Evolutionary conservation across 495 filamentous ascomycete species (phyloP), one percentile per base, ranked within the genome.

Genomic region (Staphylotrichum tortipilum): DNA sequence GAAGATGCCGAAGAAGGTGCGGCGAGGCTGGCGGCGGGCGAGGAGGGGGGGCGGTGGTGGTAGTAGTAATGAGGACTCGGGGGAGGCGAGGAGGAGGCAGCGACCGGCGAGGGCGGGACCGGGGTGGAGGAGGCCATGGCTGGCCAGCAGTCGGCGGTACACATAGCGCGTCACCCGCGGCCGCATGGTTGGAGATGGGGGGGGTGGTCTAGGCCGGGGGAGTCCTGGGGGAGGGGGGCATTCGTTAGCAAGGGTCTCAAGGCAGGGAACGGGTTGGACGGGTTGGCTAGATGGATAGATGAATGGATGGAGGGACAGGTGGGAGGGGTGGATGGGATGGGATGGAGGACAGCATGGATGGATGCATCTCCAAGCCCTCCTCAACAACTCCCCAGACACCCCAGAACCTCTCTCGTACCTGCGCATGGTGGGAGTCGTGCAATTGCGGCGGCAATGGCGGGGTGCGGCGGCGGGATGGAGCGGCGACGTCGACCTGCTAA

Each of bases 81-180:
- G 54, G 49, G 52, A 43, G 19, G 31, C 10, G 35, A 53, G 21
- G 50, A 50, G 29, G 42, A 55, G 49, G 26, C 44, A 60, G 47
- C 46, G 44, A 35, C 40, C 36, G 30, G 44, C 15, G 23, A 49
- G 51, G 40, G 46, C 50, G 48, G 53, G 53, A 67, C 50, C 54
- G 22, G 60, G 61, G 54, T 26, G 73, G 53, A 58, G 82, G 48
- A 52, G 65, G 47, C 80, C 77, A 60, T 83, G 74, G 66, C 80
- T 81, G 58, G 80, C 73, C 51, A 86, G 72, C 47, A 91, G 74
- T 55, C 79, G 78, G 48, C 78, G 77, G 62, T 89, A 86, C 55
- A 88, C 82, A 63, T 77, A 68, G 66, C 83, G 78, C 42, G 86
- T 82, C 56, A 94, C 78, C 61, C 88, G 84, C 66, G 88, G 89